Percentiles rank a stretch among this genome's conserved stretches.
Evolutionary conservation across 352 stramenopile genomes (phyloP).

Genomic region (Salisapilia sapeloensis): DNA sequence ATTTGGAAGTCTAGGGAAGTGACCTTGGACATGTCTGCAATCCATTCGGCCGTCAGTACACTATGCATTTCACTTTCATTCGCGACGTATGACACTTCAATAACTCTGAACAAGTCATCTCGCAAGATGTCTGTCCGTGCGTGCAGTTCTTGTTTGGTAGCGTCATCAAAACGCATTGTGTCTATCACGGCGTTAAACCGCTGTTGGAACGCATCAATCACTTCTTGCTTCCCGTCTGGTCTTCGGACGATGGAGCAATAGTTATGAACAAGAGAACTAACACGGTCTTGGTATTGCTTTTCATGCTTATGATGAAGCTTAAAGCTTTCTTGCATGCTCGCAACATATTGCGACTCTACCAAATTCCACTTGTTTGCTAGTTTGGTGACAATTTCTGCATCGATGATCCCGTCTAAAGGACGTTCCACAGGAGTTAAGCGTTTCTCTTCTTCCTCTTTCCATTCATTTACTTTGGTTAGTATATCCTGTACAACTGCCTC

Average conservation of each 20-base stretch:
- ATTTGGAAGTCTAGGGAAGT: conserved; percentile 28
- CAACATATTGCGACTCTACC: conserved; percentile 36
- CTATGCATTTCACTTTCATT: conserved; percentile 27
- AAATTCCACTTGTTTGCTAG: conserved; percentile 28
- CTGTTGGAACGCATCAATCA: conserved; percentile 48
- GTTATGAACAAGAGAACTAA: conserved; percentile 12
- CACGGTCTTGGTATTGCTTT: conserved; percentile 8
- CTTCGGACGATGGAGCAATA: conserved; percentile 44
- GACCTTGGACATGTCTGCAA: conserved; percentile 24
- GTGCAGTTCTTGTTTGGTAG: conserved; percentile 69
- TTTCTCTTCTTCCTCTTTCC: conserved; percentile 5
- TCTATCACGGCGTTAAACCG: conserved; percentile 67
- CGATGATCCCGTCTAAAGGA: not conserved
- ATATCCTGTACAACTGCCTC: conserved; percentile 8
- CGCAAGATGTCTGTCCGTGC: conserved; percentile 51
- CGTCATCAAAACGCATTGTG: conserved; percentile 69
- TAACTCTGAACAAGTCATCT: conserved; percentile 27
- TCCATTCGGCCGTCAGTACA: conserved; percentile 31
- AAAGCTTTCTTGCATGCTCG: conserved; percentile 25
- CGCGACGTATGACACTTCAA: conserved; percentile 18
- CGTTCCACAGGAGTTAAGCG: conserved; percentile 1
- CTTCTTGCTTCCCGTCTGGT: conserved; percentile 40
- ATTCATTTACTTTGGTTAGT: conserved; percentile 5
- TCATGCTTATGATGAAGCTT: conserved; percentile 16
- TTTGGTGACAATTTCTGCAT: conserved; percentile 6